phyloP scores from a whole-genome alignment of 2,329 filamentous ascomycete species.

The Colletotrichum theobromicola region DNA sequence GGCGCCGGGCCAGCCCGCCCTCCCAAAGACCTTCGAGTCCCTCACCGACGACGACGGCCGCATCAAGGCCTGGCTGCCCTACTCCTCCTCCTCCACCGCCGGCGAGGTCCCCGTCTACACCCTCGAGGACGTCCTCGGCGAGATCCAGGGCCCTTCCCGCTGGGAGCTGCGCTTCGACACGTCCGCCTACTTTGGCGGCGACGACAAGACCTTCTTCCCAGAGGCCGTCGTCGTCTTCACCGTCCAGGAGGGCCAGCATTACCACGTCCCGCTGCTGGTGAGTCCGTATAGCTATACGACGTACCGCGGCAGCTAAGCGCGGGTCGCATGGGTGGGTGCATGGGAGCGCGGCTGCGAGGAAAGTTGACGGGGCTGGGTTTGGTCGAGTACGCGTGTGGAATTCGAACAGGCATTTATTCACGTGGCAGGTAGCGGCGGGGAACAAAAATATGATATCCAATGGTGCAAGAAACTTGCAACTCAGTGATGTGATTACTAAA shows the following conservation, averaged over 20 bases:
- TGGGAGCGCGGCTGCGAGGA: background rate
- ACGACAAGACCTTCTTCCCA: slow-evolving; percentile 65
- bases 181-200: slow-evolving; percentile 72
- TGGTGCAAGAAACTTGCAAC: background rate
- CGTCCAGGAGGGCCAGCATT: slow-evolving; percentile 66
- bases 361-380: background rate
- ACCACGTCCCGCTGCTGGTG: slow-evolving; percentile 80
- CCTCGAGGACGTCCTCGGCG: slow-evolving; percentile 59
- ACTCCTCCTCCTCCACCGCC: slow-evolving; percentile 52
- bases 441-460: background rate
- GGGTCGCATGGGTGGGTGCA: background rate
- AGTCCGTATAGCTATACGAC: slow-evolving; percentile 83
- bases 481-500: background rate
- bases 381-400: background rate
- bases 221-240: slow-evolving; percentile 61
- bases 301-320: slow-evolving; percentile 73
- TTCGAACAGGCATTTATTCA: background rate
- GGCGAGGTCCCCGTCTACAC: slow-evolving; percentile 65
- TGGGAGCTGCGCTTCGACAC: slow-evolving; percentile 79
- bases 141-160: slow-evolving; percentile 50
- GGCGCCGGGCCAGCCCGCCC: slow-evolving; percentile 34
- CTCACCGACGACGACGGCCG: slow-evolving; percentile 79
- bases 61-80: slow-evolving; percentile 71
- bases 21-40: slow-evolving; percentile 63
- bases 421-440: background rate